These are phyloP conservation scores for Candida hungchunana DNA, from an alignment of 805 yeast genomes.

Conservation along the genomic window DNA sequence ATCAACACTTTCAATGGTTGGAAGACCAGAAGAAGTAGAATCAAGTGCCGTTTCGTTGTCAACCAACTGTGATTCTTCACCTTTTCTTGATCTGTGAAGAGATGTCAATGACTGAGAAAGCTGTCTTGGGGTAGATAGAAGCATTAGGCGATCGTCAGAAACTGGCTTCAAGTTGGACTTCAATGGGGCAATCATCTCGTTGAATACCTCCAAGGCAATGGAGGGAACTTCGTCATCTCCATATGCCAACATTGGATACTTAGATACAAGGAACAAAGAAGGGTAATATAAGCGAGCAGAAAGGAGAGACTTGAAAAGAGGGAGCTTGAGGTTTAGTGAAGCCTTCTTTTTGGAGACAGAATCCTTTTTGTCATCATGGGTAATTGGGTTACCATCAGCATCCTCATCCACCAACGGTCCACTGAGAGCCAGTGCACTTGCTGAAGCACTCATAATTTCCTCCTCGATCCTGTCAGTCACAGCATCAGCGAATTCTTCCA, in stretches of 20 bases:
- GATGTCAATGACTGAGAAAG: background rate
- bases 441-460: constrained; percentile 55
- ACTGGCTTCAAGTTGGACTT: constrained; percentile 27
- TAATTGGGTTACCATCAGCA: constrained; percentile 30
- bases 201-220: constrained; percentile 46
- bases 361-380: constrained; percentile 3
- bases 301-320: constrained; percentile 49
- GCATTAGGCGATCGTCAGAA: constrained; percentile 6
- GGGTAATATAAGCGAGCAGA: constrained; percentile 61
- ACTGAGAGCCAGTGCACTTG: constrained; percentile 82
- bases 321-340: constrained; percentile 34
- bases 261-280: constrained; percentile 50
- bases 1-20: constrained; percentile 33
- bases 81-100: too few relatives aligned
- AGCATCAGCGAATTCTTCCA: constrained; percentile 39
- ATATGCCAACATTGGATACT: constrained; percentile 57
- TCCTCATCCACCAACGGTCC: constrained; percentile 76
- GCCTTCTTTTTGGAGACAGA: background rate
- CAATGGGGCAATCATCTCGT: constrained; percentile 46
- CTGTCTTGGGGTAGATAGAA: constrained; percentile 14
- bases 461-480: constrained; percentile 48
- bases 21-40: constrained; percentile 38
- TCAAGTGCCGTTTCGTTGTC: too few relatives aligned
- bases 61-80: too few relatives aligned
- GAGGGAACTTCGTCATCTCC: constrained; percentile 46